phyloP scores from a whole-genome alignment of 495 filamentous ascomycete species.

The Hyaloscypha hepaticicola region DNA sequence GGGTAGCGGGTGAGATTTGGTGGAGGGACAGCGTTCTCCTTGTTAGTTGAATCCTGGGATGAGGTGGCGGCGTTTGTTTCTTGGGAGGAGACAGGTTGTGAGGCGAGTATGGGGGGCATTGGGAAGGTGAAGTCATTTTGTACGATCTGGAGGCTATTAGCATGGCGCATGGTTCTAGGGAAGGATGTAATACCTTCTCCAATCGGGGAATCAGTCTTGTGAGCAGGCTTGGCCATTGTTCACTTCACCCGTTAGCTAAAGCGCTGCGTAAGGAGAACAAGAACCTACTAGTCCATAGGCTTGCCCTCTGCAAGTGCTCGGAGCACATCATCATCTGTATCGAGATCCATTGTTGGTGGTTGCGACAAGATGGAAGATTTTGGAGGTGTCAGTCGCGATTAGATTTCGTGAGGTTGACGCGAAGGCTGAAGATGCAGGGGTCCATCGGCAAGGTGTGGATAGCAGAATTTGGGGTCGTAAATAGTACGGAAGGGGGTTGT shows the following conservation, averaged over 20 bases:
- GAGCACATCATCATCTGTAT: slow-evolving; percentile 60
- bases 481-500: too few species aligned
- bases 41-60: slow-evolving; percentile 23
- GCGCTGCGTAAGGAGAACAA: not conserved
- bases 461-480: too few species aligned
- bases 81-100: slow-evolving; percentile 13
- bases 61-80: slow-evolving; percentile 4
- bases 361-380: slow-evolving; percentile 29
- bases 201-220: slow-evolving; percentile 51
- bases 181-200: slow-evolving; percentile 46
- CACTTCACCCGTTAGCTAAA: slow-evolving; percentile 42
- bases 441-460: not conserved
- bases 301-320: slow-evolving; percentile 62
- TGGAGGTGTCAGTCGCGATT: slow-evolving; percentile 16
- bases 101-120: slow-evolving; percentile 25
- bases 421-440: not conserved
- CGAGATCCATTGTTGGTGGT: slow-evolving; percentile 29
- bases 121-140: slow-evolving; percentile 29
- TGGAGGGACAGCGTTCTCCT: slow-evolving; percentile 31
- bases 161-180: not conserved
- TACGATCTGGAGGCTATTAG: slow-evolving; percentile 25
- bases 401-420: slow-evolving; percentile 13
- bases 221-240: slow-evolving; percentile 54
- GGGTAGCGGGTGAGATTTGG: slow-evolving; percentile 49
- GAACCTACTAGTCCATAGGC: slow-evolving; percentile 63